These are phyloP conservation scores for Aureobasidium namibiae DNA, from an alignment of 2,329 filamentous ascomycete genomes.

Conservation along the genomic window DNA sequence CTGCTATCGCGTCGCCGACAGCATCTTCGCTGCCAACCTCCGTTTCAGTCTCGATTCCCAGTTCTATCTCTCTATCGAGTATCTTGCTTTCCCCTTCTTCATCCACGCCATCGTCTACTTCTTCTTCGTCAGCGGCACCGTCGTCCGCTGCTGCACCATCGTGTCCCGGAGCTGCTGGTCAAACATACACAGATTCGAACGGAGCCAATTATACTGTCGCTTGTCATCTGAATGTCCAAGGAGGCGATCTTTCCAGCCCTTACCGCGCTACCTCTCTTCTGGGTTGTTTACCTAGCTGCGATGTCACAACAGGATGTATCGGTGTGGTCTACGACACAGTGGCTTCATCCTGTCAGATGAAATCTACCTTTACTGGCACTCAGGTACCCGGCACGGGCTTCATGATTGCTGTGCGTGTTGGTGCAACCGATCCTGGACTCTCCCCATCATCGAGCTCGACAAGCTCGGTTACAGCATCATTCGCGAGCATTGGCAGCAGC, in stretches of 20 bases:
- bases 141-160: background rate
- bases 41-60: background rate
- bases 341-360: constrained; percentile 17
- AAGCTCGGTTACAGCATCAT: background rate
- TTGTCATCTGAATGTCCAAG: constrained; percentile 17
- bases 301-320: constrained; percentile 16
- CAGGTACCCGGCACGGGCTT: constrained; percentile 1
- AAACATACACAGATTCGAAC: constrained; percentile 17
- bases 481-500: background rate
- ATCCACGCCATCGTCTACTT: background rate
- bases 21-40: background rate
- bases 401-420: background rate
- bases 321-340: constrained; percentile 17
- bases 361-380: constrained; percentile 17
- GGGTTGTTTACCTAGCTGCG: constrained; percentile 18
- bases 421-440: background rate
- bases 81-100: no score
- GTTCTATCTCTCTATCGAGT: background rate
- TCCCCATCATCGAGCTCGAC: background rate
- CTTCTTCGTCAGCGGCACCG: background rate
- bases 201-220: constrained; percentile 17
- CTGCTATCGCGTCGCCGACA: background rate
- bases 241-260: constrained; percentile 16
- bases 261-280: constrained; percentile 14
- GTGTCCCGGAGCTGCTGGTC: constrained; percentile 18